Evolutionary conservation across 768 basidiomycete genomes (phyloP), one percentile per base, ranked within the genome.

Genomic region (Royoungia palumana): DNA sequence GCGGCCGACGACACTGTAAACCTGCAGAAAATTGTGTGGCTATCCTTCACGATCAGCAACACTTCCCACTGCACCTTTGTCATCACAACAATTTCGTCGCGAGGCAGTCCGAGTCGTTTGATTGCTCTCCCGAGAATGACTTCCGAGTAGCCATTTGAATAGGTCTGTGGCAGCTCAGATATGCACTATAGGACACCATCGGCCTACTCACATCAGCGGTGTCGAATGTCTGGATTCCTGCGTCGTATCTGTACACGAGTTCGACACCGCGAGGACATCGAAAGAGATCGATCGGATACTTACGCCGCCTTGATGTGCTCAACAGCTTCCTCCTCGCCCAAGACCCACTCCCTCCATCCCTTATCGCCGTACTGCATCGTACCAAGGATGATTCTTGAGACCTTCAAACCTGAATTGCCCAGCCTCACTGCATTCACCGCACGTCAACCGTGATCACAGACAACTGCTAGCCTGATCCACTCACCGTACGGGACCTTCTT

Each of bases 41-140:
- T 8, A 13, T 30, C 35, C 25, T 27, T 32, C 37, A 35, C 36
- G 22, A 41, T 14, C 20, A 20, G 22, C 11, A 25, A 39, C 11
- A 36, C 4, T 24, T 35, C 47, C 19, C 35, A 80, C n/a, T n/a
- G n/a, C n/a, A n/a, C 80, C 70, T 91, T 90, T 47, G 89, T 88
- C 73, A 90, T 76, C 14, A 91, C 77, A 16, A 91, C 87, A 38
- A 89, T 80, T 54, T 83, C 79, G 13, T 85, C 83, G 2, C 88
- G 78, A n/a, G 86, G 85, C 12, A 87, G 71, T 19, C 81, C 63
- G 53, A 79, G 74, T 52, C 80, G 59, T 58, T 84, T 85, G 69
- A 91, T 81, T 3, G 81, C 85, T 55, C 85, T 83, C 11, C 87
- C 87, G 17, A 88, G 71, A 44, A 88, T 74, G 38, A 77, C 58